These are phyloP conservation scores for Collybiopsis luxurians DNA, from an alignment of 768 basidiomycete species.

Conservation along the genomic window DNA sequence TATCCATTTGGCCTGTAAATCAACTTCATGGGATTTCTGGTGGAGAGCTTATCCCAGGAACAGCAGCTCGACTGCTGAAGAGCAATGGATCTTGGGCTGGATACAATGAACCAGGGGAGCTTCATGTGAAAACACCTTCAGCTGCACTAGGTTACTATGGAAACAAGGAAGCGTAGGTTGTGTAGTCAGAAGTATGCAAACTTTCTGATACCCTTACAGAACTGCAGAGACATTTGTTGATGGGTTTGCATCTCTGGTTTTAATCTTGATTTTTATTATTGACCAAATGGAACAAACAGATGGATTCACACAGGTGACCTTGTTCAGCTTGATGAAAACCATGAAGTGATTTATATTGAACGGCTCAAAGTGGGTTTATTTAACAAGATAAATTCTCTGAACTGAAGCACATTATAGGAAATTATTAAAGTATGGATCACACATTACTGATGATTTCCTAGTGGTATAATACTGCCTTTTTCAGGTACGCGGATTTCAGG, in stretches of 20 bases:
- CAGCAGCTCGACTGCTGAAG: conserved; percentile 40
- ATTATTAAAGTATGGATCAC: conserved; percentile 38
- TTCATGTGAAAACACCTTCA: conserved; percentile 42
- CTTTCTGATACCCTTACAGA: conserved; percentile 29
- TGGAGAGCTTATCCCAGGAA: conserved; percentile 6
- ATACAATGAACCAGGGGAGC: conserved; percentile 45
- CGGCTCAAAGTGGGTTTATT: conserved; percentile 48
- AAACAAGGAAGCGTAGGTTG: conserved; percentile 56
- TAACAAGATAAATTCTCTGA: conserved; percentile 28
- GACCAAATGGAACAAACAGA: conserved; percentile 38
- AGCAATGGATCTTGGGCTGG: conserved; percentile 41
- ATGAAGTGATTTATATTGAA: conserved; percentile 59
- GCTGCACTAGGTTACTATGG: conserved; percentile 44
- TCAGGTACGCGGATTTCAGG: conserved; percentile 52
- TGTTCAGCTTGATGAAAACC: conserved; percentile 51
- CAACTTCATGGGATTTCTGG: not conserved
- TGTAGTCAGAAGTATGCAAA: not conserved
- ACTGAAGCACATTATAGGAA: conserved; percentile 25
- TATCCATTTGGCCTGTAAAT: not conserved
- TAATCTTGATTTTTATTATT: not conserved
- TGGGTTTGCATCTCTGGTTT: conserved; percentile 38
- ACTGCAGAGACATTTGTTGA: conserved; percentile 67
- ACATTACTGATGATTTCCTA: not conserved
- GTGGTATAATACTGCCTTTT: not conserved
- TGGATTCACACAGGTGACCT: conserved; percentile 73